phyloP scores from a whole-genome alignment of 371 early-diverging fungal species.

The Funneliformis caledonium region DNA sequence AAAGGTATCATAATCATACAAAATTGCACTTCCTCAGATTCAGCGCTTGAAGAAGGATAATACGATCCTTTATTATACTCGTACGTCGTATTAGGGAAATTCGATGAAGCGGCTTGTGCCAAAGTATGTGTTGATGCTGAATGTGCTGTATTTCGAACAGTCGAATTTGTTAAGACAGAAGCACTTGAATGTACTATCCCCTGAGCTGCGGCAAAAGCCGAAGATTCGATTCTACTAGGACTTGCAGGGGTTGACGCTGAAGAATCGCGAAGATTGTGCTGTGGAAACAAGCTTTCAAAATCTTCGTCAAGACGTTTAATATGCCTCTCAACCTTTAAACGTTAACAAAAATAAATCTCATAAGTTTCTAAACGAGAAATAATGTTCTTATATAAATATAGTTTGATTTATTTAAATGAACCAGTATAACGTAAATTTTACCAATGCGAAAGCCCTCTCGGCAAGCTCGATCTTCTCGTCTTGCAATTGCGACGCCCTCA shows the following conservation, averaged over 20 bases:
- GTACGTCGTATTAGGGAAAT: background rate
- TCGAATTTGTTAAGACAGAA: background rate
- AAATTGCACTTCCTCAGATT: slow-evolving; percentile 31
- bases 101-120: background rate
- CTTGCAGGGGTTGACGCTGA: background rate
- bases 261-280: slow-evolving; percentile 32
- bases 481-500: slow-evolving; percentile 22
- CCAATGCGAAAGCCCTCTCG: slow-evolving; percentile 18
- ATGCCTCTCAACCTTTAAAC: slow-evolving; percentile 28
- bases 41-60: slow-evolving; percentile 12
- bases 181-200: background rate
- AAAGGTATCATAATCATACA: slow-evolving; percentile 6
- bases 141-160: background rate
- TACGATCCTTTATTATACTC: slow-evolving; percentile 6
- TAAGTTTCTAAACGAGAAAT: background rate
- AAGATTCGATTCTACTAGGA: background rate
- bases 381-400: background rate
- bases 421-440: background rate
- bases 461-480: slow-evolving; percentile 35
- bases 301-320: slow-evolving; percentile 37
- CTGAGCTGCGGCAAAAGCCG: background rate
- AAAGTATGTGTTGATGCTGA: background rate
- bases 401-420: background rate
- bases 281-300: slow-evolving; percentile 35
- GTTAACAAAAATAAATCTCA: background rate